Evolutionary conservation across 2,329 filamentous ascomycete species (phyloP), one percentile per base, ranked within the genome.

Genomic region (Colletotrichum kahawae): DNA sequence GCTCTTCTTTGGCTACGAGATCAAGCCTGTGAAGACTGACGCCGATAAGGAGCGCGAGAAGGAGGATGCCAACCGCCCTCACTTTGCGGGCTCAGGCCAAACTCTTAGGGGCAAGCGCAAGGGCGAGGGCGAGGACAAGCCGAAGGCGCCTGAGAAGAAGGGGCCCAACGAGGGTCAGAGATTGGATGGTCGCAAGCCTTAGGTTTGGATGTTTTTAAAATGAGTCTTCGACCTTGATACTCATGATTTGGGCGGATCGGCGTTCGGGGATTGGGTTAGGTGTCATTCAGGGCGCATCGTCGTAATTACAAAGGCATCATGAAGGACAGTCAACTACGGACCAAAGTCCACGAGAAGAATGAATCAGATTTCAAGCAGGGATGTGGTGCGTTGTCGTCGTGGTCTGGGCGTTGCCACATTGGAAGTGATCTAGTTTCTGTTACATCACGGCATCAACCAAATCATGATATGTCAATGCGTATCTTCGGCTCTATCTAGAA

Each of bases 1-100:
- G 85, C 89, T 99, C 6, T 99, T 99, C 88, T 98, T 99, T 77
- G 97, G 97, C 4, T 99, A 98, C 81, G 94, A 98, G 81, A 90
- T 98, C 82, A 98, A 94, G 83, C 96, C 96, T 0, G 89, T 97
- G 56, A 96, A 95, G 87, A 95, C 94, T 10, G 92, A 93, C 72
- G 93, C 92, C 43, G 92, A 95, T 73, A 92, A 92, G 82, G 91
- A 92, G 67, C 89, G 92, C 75, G 92, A 93, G 74, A 90, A 92
- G 48, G 90, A 92, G 76, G 78, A 92, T n/a, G 88, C 90, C 5
- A 88, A 89, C 75, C 91, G 92, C 77, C 93, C 93, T n/a, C 92
- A 92, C 78, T 98, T 98, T 84, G 92, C 93, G 6, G 96, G 96
- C 0, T 92, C 95, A 78, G 96, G 96, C 0, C 94, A 98, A 83